A percentile compares a stretch with the other conserved stretches of the same genome.
These are phyloP conservation scores for Botrytis squamosa DNA, from an alignment of 2,329 filamentous ascomycete species.

Conservation along the genomic window DNA sequence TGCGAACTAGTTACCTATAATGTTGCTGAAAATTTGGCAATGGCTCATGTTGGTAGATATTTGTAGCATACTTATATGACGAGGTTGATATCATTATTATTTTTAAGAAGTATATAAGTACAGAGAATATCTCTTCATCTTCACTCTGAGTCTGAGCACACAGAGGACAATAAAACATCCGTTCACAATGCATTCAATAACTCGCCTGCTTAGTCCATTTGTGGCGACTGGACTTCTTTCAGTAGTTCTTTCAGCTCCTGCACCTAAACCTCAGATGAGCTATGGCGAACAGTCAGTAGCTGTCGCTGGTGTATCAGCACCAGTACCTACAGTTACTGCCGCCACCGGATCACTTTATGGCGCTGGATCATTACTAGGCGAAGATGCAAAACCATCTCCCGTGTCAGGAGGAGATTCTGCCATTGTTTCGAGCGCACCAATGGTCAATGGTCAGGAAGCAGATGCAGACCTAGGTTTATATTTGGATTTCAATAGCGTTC, in stretches of 20 bases:
- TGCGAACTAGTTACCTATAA: background rate
- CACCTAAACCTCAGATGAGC: slow-evolving; percentile 38
- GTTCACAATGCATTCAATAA: slow-evolving; percentile 1
- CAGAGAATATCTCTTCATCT: background rate
- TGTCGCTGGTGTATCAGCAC: slow-evolving; percentile 44
- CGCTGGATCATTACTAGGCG: slow-evolving; percentile 43
- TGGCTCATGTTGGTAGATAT: background rate
- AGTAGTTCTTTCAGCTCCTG: slow-evolving; percentile 20
- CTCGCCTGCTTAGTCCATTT: slow-evolving; percentile 17
- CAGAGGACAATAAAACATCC: background rate
- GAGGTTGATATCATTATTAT: background rate
- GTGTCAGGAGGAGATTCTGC: slow-evolving; percentile 44
- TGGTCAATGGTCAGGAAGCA: slow-evolving; percentile 52
- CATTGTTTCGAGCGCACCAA: slow-evolving; percentile 42
- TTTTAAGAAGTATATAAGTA: background rate
- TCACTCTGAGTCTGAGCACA: background rate
- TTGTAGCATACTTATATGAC: background rate
- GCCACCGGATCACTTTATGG: slow-evolving; percentile 45
- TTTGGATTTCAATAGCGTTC: slow-evolving; percentile 52
- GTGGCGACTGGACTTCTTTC: slow-evolving; percentile 23
- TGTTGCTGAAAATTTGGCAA: background rate
- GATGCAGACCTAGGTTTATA: slow-evolving; percentile 51
- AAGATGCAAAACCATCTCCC: slow-evolving; percentile 42
- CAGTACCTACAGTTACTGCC: slow-evolving; percentile 42
- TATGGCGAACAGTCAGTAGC: slow-evolving; percentile 46